These are phyloP conservation scores for Solanum chilense DNA, from an alignment of 257 asterid species.

Conservation along the genomic window DNA sequence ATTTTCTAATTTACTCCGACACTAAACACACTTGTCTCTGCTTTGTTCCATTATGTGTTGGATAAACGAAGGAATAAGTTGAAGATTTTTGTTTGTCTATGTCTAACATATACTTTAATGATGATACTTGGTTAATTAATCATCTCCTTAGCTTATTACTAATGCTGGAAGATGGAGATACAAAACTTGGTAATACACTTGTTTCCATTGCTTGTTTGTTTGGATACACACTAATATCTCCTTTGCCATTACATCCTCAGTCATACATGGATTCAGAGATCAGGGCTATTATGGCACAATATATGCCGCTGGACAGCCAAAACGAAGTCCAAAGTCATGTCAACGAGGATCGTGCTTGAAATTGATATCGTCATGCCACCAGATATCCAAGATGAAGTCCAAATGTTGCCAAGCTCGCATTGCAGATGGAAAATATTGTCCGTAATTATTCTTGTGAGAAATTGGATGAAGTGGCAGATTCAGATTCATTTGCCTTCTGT, in stretches of 20 bases:
- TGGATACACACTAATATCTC: background rate
- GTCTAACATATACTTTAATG: background rate
- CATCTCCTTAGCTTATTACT: background rate
- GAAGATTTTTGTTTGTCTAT: background rate
- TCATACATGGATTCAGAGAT: constrained; percentile 92
- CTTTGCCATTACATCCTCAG: constrained; percentile 23
- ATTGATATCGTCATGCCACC: background rate
- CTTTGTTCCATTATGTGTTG: background rate
- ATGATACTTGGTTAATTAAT: background rate
- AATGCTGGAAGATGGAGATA: background rate
- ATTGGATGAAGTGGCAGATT: background rate
- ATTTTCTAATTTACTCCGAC: too few species aligned
- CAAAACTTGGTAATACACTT: background rate
- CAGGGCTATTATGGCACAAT: constrained; percentile 93
- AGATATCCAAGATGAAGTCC: background rate
- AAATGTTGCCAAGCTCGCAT: background rate
- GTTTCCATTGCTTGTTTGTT: background rate
- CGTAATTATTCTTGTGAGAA: background rate
- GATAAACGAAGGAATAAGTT: background rate
- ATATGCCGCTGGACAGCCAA: constrained; percentile 89
- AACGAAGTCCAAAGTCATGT: constrained; percentile 53
- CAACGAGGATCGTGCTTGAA: constrained; percentile 45
- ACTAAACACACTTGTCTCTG: too few species aligned
- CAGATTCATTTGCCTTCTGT: background rate
- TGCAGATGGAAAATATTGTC: background rate